Base-by-base conservation (phyloP, 176 grass and related monocot species). In the Ananas comosus region DNA sequence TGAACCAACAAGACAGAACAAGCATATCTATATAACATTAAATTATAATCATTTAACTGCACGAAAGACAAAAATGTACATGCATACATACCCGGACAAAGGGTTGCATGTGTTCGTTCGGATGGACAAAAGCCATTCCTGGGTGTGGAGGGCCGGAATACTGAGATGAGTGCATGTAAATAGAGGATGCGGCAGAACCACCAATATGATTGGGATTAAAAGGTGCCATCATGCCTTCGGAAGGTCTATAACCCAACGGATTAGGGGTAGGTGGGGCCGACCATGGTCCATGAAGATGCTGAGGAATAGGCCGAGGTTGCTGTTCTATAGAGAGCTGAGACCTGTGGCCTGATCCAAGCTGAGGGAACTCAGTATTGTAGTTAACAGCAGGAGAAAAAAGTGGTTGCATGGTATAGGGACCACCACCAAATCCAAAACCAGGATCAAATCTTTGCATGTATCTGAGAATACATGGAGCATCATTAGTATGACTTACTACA, bases 401-500 rank as follows among this genome's bases (percentile, higher is more conserved):
- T 50, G 95, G 95, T 66, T 94, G 95, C 64, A 99, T 88, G 14
- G 82, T 70, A 67, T 94, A 99, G 21, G 82, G 52, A 2, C 87
- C 90, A 49, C 86, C 85, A 80, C 74, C 91, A 70, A 91, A 94
- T 64, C 87, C 95, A 82, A 99, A 99, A 53, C 95, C 90, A 74
- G 95, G 90, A 91, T 99, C 95, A 85, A 99, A 99, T 74, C 90
- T 86, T 83, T 99, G 90, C 70, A 83, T 79, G 65, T 92, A 92
- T 81, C 89, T 96, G 79, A 69, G 75, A 19, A 82, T 13, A 51
- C 18, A 23, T 42, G 1, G 51, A 53, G 2, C 7, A 80, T 53
- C 11, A 11, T 65, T 51, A 51, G 10, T 9, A 53, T 63, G 14
- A 22, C 28, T 48, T 3, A 18, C 17, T 49, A 67, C 12, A 48